A percentile compares a stretch with the other conserved stretches of the same genome.
These are phyloP conservation scores for Amborella trichopoda DNA, from an alignment of 164 flowering plant species.

Conservation along the genomic window DNA sequence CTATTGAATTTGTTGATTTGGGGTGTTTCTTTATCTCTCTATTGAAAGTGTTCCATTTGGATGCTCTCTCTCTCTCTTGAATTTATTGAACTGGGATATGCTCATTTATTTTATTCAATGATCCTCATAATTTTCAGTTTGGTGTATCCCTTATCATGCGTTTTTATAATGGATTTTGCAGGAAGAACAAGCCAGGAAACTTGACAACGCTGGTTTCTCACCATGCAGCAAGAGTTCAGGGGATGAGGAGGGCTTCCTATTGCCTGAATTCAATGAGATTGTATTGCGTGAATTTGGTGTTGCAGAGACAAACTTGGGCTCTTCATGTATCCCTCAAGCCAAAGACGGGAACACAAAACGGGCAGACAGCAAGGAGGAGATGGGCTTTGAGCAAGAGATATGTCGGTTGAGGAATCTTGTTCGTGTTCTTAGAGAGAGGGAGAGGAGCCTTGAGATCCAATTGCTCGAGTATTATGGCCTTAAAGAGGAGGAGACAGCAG, in stretches of 20 bases:
- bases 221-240: constrained; percentile 25
- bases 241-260: constrained; percentile 38
- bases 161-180: too few species aligned
- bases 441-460: constrained; percentile 54
- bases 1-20: too few species aligned
- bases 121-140: too few species aligned
- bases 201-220: constrained; percentile 22
- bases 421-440: constrained; percentile 54
- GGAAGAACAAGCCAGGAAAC: too few species aligned
- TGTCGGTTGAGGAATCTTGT: constrained; percentile 32
- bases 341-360: constrained; percentile 21
- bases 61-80: too few species aligned
- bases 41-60: too few species aligned
- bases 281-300: constrained; percentile 31
- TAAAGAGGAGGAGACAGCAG: constrained; percentile 63
- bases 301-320: too few species aligned
- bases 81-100: too few species aligned
- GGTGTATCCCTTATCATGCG: too few species aligned
- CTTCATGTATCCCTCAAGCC: constrained; percentile 17
- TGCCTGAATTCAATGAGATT: constrained; percentile 53
- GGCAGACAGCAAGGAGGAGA: constrained; percentile 10
- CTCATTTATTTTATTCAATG: too few species aligned
- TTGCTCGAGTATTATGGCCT: constrained; percentile 86
- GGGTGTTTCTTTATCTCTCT: too few species aligned
- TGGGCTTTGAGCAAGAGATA: constrained; percentile 47